Base-by-base conservation (phyloP, 1,284 basidiomycete species). In the Acaromyces ingoldii region DNA sequence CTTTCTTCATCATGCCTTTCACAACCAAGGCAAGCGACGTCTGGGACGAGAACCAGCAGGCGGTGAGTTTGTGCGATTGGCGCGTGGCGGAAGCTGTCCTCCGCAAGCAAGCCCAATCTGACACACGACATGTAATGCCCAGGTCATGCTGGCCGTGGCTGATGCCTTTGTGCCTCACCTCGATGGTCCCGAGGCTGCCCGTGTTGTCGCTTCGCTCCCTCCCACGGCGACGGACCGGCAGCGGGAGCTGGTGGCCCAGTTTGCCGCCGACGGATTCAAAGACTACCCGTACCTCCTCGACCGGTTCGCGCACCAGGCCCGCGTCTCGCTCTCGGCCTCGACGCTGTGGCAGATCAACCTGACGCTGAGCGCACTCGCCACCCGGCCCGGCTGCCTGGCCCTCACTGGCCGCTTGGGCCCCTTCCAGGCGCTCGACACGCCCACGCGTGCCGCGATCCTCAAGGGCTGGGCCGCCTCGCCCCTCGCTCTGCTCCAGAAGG, bases 381-480 rank as follows among this genome's bases (percentile, higher is more conserved):
- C 70, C 11, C 58, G 70, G 6, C 51, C 66, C 4, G 72, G 72
- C 31, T 64, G 58, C 31, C 53, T 75, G 2, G 59, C 64, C 22
- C 53, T 75, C 13, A 60, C 62, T 13, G 72, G 72, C 22, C 53
- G 55, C 46, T 30, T 72, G 41, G 70, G 69, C 17, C 69, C 72
- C 19, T 69, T 70, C 33, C 49, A 65, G 43, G 49, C 58, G 17
- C 57, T 74, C 17, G 61, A 63, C 51, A 51, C 51, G 7, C 7
- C 37, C 5, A 51, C 49, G 11, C 61, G 65, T 17, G 55, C 57
- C 33, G 55, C 52, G 44, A 53, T 62, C 50, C 44, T 75, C 36
- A 49, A 46, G 3, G 33, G 52, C 19, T 75, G 71, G 71, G 48
- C 57, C 43, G 50, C 34, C 21, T 67, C 65, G 25, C 68, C 62